Evolutionary conservation across 78 protist species (phyloP), one percentile per base, ranked within the genome.

Genomic region (Dictyostelium brefeldianum): DNA sequence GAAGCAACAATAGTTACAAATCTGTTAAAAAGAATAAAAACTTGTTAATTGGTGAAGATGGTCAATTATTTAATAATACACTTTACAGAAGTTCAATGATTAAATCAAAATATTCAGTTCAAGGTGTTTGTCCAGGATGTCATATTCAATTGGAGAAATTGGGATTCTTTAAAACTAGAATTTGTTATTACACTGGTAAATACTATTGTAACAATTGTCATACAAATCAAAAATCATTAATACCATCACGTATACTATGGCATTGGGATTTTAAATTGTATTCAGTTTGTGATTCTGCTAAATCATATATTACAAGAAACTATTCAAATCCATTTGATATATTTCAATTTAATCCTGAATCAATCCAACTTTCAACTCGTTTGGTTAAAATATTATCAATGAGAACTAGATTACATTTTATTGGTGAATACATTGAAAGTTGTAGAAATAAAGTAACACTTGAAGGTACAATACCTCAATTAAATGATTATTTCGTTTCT

Each of bases 181-280:
- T 87, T 9, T 87, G 93, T 25, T 87, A 78, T 50, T 87, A 87
- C 43, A 87, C 93, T 25, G 93, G 93, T 22, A 67, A 87, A 77
- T 73, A 80, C 53, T 87, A 51, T 64, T 87, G 93, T 22, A 78
- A 64, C 6, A 77, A 59, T 20, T 87, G 93, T 51, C 93, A 87
- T 87, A 7, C 20, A 0, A 69, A 69, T 65, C 54, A 62, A 18
- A 87, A 87, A 53, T 20, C 81, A 12, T 7, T 56, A 18, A 62
- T 87, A 15, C 93, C 93, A 17, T 10, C 78, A 3, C 10, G 93
- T 29, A 77, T 87, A 8, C 80, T 87, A 5, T 77, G 43, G 29
- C 57, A 59, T 17, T 87, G 93, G 93, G 93, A 87, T 31, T 87
- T 71, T 51, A 87, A 87, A n/a, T 25, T 87, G 31, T 87, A 64